Conservation (phyloP, 108 stramenopile species). For the Cyclotella cryptica region DNA sequence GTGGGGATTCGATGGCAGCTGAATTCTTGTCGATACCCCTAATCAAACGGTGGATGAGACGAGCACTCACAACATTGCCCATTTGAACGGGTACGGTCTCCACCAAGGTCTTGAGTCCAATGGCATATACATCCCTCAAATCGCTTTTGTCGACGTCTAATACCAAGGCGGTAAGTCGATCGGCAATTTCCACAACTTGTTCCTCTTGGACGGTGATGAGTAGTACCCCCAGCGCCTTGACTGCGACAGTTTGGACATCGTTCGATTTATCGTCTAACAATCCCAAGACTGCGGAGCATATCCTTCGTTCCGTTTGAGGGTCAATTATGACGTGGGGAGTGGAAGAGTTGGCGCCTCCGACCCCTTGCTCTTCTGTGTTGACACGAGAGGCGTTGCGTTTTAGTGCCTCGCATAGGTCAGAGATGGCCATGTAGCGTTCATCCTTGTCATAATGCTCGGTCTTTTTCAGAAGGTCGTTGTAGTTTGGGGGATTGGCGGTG, state of each 20-base stretch:
- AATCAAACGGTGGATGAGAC: constrained; percentile 78
- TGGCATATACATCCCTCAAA: constrained; percentile 97
- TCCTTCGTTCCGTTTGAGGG: constrained; percentile 82
- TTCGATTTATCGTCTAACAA: constrained; percentile 94
- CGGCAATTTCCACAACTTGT: constrained; percentile 88
- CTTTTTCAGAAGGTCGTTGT: constrained; percentile 80
- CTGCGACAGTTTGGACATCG: constrained; percentile 97
- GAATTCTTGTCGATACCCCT: constrained; percentile 72
- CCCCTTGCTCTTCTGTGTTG: constrained; percentile 25
- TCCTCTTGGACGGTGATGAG: constrained; percentile 95
- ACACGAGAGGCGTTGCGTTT: constrained; percentile 64
- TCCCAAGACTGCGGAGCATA: constrained; percentile 91
- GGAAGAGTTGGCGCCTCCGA: constrained; percentile 5
- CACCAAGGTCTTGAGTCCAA: constrained; percentile 96
- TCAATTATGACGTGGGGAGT: constrained; percentile 50
- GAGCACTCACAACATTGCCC: constrained; percentile 84
- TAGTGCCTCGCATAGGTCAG: constrained; percentile 94
- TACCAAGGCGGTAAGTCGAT: constrained; percentile 93
- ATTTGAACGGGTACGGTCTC: constrained; percentile 87
- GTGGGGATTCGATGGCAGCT: neutral
- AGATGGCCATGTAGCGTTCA: constrained; percentile 99
- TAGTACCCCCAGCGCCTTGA: constrained; percentile 94
- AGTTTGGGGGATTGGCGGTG: constrained; percentile 25
- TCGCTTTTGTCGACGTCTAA: constrained; percentile 90
- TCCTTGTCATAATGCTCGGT: constrained; percentile 87